These are phyloP conservation scores for Luffa aegyptiaca DNA, from an alignment of 306 rosid species.

Conservation along the genomic window DNA sequence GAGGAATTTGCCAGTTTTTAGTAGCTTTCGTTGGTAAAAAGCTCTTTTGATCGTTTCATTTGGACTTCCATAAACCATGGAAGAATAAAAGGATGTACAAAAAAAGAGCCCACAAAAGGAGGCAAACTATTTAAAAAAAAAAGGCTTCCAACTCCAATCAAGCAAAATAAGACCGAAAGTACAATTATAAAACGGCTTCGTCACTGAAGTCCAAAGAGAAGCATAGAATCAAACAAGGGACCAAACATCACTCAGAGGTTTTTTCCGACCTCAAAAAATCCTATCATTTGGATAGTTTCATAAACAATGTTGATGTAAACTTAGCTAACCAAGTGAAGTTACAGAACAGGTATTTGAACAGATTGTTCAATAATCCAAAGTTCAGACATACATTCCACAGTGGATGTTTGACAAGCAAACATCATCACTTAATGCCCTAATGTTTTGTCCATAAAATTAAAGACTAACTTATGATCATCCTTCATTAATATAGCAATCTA, in stretches of 20 bases:
- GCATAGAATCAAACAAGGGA: no score
- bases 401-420: background rate
- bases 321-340: background rate
- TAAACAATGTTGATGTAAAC: background rate
- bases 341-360: background rate
- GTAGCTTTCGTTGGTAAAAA: no score
- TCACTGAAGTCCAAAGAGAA: no score
- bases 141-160: no score
- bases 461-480: background rate
- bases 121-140: no score
- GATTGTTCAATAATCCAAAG: background rate
- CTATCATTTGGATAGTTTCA: background rate
- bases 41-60: background rate
- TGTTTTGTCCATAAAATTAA: background rate
- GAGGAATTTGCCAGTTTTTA: background rate
- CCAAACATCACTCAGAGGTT: no score
- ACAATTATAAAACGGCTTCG: no score
- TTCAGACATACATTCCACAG: background rate
- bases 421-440: background rate
- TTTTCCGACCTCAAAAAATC: no score
- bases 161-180: no score
- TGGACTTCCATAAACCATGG: no score
- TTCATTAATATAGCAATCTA: background rate
- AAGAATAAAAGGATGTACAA: no score
- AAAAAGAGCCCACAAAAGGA: no score